Base-by-base conservation (phyloP, 1,139 yeast genomes). In the Scheffersomyces parashehatae region DNA sequence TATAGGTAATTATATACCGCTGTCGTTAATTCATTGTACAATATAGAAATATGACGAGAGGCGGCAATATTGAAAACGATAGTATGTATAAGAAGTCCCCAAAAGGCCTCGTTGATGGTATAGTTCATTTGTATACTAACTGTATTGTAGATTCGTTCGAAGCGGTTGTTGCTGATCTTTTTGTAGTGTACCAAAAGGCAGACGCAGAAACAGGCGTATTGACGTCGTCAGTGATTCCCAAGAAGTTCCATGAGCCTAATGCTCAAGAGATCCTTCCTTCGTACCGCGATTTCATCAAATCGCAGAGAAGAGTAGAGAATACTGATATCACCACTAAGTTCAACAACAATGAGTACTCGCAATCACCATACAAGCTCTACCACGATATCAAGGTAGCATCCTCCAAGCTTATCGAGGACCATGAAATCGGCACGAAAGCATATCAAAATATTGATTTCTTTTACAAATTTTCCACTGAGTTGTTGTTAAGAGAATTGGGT, bases 381-480 rank as follows among this genome's bases (percentile, higher is more conserved):
- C 93, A 86, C 57, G 98, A 91, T 61, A 62, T 91, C 46, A 86
- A 82, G 54, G 67, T 85, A 13, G 84, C 86, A 0, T 71, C 85
- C 35, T 77, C 82, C 8, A 59, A 76, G 24, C 67, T 75, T 30
- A 72, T 86, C 16, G 68, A 70, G 31, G 65, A 70, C 40, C 67
- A 73, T 44, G 73, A 76, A 20, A 73, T 83, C 29, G 90, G 89
- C 1, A 68, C 83, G n/a, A 58, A 67, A 16, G 65, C 65, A 11
- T 90, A 90, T 59, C 67, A 66, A 15, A 72, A 76, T 51, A 69
- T 85, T 35, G 93, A 88, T 60, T 77, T 76, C 44, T 85, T 86
- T 55, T 89, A 82, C 68, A 83, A 81, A 58, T 82, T 84, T 53
- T 66, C 88, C 3, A 76, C 84, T 1, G 96, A 88, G 53, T 64